Conservation (phyloP, 306 rosid species). For the Prunus persica region DNA sequence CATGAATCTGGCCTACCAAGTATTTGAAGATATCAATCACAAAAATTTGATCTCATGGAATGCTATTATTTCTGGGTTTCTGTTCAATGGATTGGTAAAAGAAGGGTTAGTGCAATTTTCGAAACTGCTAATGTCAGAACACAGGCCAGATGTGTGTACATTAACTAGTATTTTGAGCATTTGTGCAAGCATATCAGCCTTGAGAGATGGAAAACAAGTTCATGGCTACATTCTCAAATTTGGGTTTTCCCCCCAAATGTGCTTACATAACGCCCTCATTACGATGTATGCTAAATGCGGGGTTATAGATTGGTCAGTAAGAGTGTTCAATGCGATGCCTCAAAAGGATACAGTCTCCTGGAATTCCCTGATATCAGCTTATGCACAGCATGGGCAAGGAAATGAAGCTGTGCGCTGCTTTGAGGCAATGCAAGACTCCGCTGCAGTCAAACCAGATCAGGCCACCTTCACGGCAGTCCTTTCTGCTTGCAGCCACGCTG, state of each 20-base stretch:
- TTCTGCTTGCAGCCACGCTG: constrained; percentile 78
- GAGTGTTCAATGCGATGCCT: constrained; percentile 58
- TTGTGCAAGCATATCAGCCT: constrained; percentile 57
- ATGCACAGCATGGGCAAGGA: constrained; percentile 72
- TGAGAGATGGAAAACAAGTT: constrained; percentile 63
- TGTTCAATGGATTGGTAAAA: constrained; percentile 45
- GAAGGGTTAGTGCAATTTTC: constrained; percentile 56
- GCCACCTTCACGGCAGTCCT: constrained; percentile 75
- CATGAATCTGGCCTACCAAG: constrained; percentile 40
- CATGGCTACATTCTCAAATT: constrained; percentile 55
- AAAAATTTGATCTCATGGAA: constrained; percentile 76
- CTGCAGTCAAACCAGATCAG: constrained; percentile 52
- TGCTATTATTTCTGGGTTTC: constrained; percentile 56
- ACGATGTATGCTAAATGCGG: constrained; percentile 82
- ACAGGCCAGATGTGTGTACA: constrained; percentile 55
- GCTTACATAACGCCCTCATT: constrained; percentile 58
- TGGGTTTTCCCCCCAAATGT: constrained; percentile 23
- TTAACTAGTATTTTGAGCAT: constrained; percentile 62
- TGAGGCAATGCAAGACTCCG: constrained; percentile 50
- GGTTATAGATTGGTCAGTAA: constrained; percentile 45
- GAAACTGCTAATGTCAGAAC: constrained; percentile 41
- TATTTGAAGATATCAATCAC: constrained; percentile 38
- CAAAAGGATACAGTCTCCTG: constrained; percentile 65
- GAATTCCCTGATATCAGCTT: constrained; percentile 79
- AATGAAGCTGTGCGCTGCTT: constrained; percentile 60